Base-by-base conservation (phyloP, 2,329 filamentous ascomycete species). In the Berkeleyomyces rouxiae region DNA sequence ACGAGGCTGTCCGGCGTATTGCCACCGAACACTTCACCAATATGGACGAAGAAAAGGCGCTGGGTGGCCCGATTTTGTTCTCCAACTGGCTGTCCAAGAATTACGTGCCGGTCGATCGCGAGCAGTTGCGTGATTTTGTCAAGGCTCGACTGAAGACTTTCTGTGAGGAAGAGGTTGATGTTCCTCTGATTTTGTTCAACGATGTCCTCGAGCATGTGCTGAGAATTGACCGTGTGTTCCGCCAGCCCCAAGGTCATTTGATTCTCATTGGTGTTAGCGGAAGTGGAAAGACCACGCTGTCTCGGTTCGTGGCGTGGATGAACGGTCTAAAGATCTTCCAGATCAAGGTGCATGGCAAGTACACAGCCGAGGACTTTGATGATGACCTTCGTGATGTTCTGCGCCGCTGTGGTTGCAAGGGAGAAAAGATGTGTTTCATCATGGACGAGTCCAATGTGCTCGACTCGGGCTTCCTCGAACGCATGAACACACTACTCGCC, bases 81-180 rank as follows among this genome's bases (percentile, higher is more conserved):
- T 99, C 95, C 5, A 99, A 99, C 76, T 99, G 93, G 93, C 81
- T 99, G 4, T 97, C 92, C 10, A 97, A 96, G 82, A 88, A 99
- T 72, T 99, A 99, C 70, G 84, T 97, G 9, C 93, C 93, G 5
- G 93, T 99, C 46, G 90, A 96, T 70, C 88, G 93, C 67, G 93
- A 99, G 71, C 87, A 95, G 70, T 79, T 99, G 44, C 86, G 95
- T 68, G 93, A 97, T 68, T 99, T 97, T 68, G 93, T 99, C 72
- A 97, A 96, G 75, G 93, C 93, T 60, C 86, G 93, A 70, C 82
- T 99, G 65, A 92, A 88, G 78, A 99, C 93, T 0, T 99, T 99
- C 80, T 99, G 93, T 71, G 95, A 99, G 71, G 93, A 99, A 78
- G 95, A 99, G 72, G 91, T 99, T 11, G 93, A 99, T 73, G 95